Evolutionary conservation across 2,329 filamentous ascomycete genomes (phyloP), one percentile per base, ranked within the genome.

Genomic region (Apiospora koreana): DNA sequence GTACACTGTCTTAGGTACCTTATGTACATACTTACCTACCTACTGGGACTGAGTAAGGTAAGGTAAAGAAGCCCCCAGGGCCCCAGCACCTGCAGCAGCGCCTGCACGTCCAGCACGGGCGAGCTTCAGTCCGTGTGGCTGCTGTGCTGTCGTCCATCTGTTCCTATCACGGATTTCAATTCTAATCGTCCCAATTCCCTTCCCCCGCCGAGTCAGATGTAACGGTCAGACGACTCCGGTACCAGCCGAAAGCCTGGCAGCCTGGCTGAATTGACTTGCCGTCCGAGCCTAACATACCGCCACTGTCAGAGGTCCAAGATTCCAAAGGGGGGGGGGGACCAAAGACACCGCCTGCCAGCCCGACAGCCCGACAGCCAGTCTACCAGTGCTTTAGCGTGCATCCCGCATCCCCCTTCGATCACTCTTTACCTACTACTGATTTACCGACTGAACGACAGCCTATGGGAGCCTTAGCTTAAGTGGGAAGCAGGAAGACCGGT

Each of bases 161-260:
- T 48, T 48, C 45, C 45, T 18, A 12, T 48, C 21, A 21, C 46
- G n/a, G n/a, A 25, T 50, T 2, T 7, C 50, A 58, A 58, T 23
- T 25, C 31, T 28, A 54, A 50, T 28, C 5, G 21, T 43, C 35
- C 48, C 9, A 23, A 50, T 18, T 16, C 7, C 50, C 21, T 21
- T 25, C 28, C 50, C 50, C 21, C 50, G 50, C 28, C 50, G 50
- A 58, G 50, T 58, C 50, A 58, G 50, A 58, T 35, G 25, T 6
- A 21, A 31, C 50, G 28, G 50, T 58, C 50, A 58, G 50, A 58
- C 50, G 50, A 58, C 50, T 58, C 50, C 50, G 50, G 50, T 58
- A 58, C 50, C 50, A 58, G 50, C 50, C 50, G 50, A 35, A 21
- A 58, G 50, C 28, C 25, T 35, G 50, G 21, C 50, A 58, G 50